Evolutionary conservation across 2,329 filamentous ascomycete species (phyloP), one percentile per base, ranked within the genome.

Genomic region (Aspergillus spinulosporus): DNA sequence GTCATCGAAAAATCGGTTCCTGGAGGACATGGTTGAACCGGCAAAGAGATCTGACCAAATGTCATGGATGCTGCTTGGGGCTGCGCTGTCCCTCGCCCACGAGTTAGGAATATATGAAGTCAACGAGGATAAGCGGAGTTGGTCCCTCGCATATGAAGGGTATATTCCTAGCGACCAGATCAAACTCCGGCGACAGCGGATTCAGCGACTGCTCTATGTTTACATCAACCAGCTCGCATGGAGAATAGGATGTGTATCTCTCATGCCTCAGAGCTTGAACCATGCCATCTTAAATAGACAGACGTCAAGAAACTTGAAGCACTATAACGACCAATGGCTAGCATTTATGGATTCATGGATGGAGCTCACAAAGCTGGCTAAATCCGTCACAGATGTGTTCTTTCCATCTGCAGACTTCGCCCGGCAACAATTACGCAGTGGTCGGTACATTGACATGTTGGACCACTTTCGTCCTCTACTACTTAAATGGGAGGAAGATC

Each of bases 61-160:
- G 81, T 84, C 82, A 0, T 84, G 82, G 82, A 84, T 83, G 78
- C 63, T 84, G 15, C 75, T 84, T 40, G 82, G 82, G 2, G 80
- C 78, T 61, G 82, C 79, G 0, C 64, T 81, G 28, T 80, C 80
- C 2, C 70, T 84, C 9, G 77, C 80, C 1, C 80, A 82, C 51
- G 80, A 83, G 59, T 68, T 82, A 21, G 76, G 80, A 2, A 70
- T 83, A n/a, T 78, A 81, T 58, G 74, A 80, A 48, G 72, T 77
- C 34, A 69, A 73, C 37, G 70, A 69, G 44, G 66, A 60, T 42
- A 75, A 72, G 15, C 69, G 14, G 71, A 54, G 49, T 57, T 59
- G 59, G 36, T 57, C 61, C 21, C 58, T 53, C 0, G 53, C 51
- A 4, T 64, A 64, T 5, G 64, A 67, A 43, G 68, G 69, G 11